Base-by-base conservation (phyloP, 164 flowering plant species). In the Pachysandra terminalis region DNA sequence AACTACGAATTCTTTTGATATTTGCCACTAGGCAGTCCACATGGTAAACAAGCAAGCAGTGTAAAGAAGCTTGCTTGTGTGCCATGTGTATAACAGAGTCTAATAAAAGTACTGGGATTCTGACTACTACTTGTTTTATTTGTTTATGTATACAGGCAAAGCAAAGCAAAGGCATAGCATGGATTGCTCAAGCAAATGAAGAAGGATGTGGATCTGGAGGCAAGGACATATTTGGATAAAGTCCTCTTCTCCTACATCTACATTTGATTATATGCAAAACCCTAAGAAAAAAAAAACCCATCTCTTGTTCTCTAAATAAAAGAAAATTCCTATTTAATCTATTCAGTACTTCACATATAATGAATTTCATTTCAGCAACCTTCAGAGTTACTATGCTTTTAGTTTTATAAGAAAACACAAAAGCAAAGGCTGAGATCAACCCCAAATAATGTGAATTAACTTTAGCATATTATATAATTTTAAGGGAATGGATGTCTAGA, bases 101-200 rank as follows among this genome's bases (percentile, higher is more conserved):
- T 40, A 40, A 5, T 5, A 40, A 10, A 10, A 40, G 10, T 40
- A 40, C 5, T 5, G 45, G 45, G 10, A 10, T 45, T 45, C 51
- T 45, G 51, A 45, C 51, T 15, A 62, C n/a, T 28, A 63, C 57
- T 54, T 17, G 40, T 25, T 22, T 15, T 49, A 7, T 55, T 23
- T 22, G 17, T 35, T 55, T 48, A 48, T 65, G 64, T n/a, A 51
- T 77, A 77, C 89, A 88, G 93, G 93, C 73, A 84, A 86, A 68
- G 74, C 71, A 77, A 88, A 77, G 51, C 72, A 73, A 72, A 83
- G 52, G 73, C 86, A 86, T 65, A 75, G 24, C 26, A 55, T 59
- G 12, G 80, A 78, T 24, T 88, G 89, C 72, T 69, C 78, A 45
- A 81, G 57, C 69, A 77, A 64, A 63, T 57, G 14, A 63, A 63